Conservation (phyloP, 495 filamentous ascomycete genomes). For the Aspergillus incahuasiensis region DNA sequence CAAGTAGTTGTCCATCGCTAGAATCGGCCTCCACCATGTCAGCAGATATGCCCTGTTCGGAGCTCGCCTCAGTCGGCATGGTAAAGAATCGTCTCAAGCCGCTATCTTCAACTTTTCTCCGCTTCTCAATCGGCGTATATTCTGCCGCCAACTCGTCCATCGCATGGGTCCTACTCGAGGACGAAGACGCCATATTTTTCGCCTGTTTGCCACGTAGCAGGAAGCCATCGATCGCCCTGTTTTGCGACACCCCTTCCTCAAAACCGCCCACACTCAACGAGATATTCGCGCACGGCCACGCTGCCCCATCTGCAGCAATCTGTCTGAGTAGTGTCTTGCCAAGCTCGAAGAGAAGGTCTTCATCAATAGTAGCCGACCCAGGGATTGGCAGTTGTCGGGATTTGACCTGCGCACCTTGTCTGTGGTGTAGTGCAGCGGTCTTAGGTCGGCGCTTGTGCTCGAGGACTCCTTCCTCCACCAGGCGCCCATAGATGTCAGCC, state of each 20-base stretch:
- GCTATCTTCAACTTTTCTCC: slow-evolving; percentile 30
- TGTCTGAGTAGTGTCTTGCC: slow-evolving; percentile 72
- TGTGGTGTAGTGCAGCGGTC: slow-evolving; percentile 77
- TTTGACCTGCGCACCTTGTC: slow-evolving; percentile 63
- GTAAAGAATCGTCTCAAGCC: slow-evolving; percentile 35
- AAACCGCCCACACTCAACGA: slow-evolving; percentile 84
- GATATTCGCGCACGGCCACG: slow-evolving; percentile 85
- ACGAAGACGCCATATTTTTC: slow-evolving; percentile 38
- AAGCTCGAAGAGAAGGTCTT: slow-evolving; percentile 68
- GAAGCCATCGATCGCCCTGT: slow-evolving; percentile 81
- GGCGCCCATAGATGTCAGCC: slow-evolving; percentile 83
- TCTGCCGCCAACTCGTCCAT: not conserved
- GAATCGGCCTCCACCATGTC: not conserved
- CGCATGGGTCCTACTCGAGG: slow-evolving; percentile 15
- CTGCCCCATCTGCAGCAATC: slow-evolving; percentile 66
- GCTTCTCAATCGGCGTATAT: slow-evolving; percentile 25
- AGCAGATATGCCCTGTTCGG: not conserved
- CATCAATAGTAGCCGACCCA: slow-evolving; percentile 64
- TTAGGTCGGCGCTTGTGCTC: slow-evolving; percentile 84
- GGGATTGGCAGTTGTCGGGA: slow-evolving; percentile 75
- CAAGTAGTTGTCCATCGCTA: not conserved
- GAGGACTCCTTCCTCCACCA: slow-evolving; percentile 87
- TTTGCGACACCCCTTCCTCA: slow-evolving; percentile 78
- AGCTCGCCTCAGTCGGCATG: slow-evolving; percentile 12
- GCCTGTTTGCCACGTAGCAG: slow-evolving; percentile 74